phyloP scores from a whole-genome alignment of 306 rosid genomes.

The Trifolium pratense region DNA sequence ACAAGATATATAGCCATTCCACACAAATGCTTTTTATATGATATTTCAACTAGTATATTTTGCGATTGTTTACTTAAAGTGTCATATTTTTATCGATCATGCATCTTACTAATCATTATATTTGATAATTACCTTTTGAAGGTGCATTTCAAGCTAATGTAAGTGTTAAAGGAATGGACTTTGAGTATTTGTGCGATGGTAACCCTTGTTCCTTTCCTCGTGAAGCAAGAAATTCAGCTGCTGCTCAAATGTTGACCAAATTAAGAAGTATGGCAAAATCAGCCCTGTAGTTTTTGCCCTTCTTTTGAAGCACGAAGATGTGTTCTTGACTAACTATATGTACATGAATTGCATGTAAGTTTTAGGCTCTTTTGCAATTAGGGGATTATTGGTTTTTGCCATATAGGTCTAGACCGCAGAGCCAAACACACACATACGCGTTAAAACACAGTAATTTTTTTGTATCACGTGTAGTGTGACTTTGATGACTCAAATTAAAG shows the following conservation, averaged over 20 bases:
- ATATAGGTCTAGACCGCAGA: no score
- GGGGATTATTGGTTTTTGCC: no score
- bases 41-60: background rate
- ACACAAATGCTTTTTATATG: background rate
- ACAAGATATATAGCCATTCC: background rate
- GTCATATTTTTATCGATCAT: background rate
- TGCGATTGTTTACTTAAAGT: no score
- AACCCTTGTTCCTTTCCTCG: constrained; percentile 37
- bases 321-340: constrained; percentile 11
- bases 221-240: constrained; percentile 67
- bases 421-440: no score
- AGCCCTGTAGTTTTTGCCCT: constrained; percentile 3
- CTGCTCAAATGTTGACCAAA: constrained; percentile 47
- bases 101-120: background rate
- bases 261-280: constrained; percentile 44
- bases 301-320: background rate
- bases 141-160: constrained; percentile 68
- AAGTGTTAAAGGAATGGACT: constrained; percentile 60
- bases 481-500: background rate
- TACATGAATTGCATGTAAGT: background rate
- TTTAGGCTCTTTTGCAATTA: background rate
- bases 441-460: background rate
- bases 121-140: constrained; percentile 41
- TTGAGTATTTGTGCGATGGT: constrained; percentile 53
- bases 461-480: background rate